These are phyloP conservation scores for Monilinia aucupariae DNA, from an alignment of 2,329 filamentous ascomycete genomes.

Conservation along the genomic window DNA sequence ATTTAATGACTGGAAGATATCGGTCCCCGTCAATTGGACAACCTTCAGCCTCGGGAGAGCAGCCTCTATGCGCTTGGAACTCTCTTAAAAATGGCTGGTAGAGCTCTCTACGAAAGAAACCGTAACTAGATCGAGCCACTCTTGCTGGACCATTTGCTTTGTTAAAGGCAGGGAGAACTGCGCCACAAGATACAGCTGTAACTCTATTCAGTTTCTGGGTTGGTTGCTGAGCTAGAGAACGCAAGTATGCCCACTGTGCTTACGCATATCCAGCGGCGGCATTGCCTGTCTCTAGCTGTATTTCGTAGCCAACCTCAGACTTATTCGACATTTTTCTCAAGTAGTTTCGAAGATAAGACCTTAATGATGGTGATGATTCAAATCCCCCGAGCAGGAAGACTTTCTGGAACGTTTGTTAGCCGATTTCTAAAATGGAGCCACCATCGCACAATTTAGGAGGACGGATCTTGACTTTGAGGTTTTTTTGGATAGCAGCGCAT, in stretches of 20 bases:
- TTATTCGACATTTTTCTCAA: constrained; percentile 10
- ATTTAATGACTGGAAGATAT: constrained; percentile 21
- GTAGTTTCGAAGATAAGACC: constrained; percentile 13
- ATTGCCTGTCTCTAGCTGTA: not conserved
- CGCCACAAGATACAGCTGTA: constrained; percentile 22
- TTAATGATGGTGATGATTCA: constrained; percentile 21
- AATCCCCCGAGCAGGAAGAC: constrained; percentile 28
- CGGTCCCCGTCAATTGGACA: constrained; percentile 18
- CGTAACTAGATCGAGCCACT: too few species aligned
- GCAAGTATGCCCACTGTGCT: not conserved
- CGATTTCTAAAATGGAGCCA: not conserved
- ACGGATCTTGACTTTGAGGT: constrained; percentile 15
- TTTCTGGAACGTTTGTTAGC: constrained; percentile 18
- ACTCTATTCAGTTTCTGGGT: constrained; percentile 10
- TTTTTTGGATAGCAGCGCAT: constrained; percentile 6
- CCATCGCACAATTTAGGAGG: not conserved
- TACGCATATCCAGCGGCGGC: not conserved
- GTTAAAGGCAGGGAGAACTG: constrained; percentile 22
- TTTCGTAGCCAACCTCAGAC: not conserved
- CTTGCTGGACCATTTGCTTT: constrained; percentile 19
- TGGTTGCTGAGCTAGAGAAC: not conserved
- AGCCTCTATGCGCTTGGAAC: too few species aligned
- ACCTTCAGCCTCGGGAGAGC: too few species aligned
- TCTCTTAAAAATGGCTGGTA: too few species aligned
- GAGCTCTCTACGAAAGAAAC: too few species aligned